Base-by-base conservation (phyloP, 1,139 yeast genomes). In the Saccharomyces hybrid region DNA sequence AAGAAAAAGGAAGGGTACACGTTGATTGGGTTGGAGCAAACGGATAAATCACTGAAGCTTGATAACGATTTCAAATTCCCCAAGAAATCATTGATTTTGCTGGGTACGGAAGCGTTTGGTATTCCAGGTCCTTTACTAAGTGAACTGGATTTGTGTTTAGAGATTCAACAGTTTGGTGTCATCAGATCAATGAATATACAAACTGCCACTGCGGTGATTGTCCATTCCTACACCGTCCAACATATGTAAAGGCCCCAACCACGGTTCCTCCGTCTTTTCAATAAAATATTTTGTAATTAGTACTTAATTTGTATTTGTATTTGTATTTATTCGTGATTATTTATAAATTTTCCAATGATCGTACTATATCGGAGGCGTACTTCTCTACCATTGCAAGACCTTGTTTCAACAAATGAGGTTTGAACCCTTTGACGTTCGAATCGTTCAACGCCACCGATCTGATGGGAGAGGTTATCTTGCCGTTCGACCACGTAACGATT, bases 101-200 rank as follows among this genome's bases (percentile, higher is more conserved):
- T 91, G 55, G 97, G 98, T 6, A 86, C 81, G 61, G 98, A 91
- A 67, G 83, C 87, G 58, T 95, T 88, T 67, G 98, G 98, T 57
- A 84, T 91, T 55, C 96, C 97, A 0, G 97, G 96, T 3, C 86
- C 86, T 49, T 73, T 90, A 44, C 73, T 91, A 51, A 86, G 89
- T 0, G 95, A 88, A 66, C 75, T 91, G 41, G 97, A 91, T 67
- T 75, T 84, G 63, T 90, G 97, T 69, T 83, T 91, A 30, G 97
- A 90, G 66, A 91, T 91, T 64, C 88, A 89, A 66, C 98, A 91
- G 67, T 86, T 84, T 38, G 98, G 98, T 9, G 91, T 90, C 23
- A 83, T 91, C 49, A 78, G 98, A 62, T 88, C 96, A 2, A 90
- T 91, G 98, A 91, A 91, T 67, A 90, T 91, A 59, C 98, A 91